Percentiles rank a stretch among this genome's conserved stretches.
Evolutionary conservation across 495 filamentous ascomycete genomes (phyloP).

Genomic region (Bryoglossum gracile): DNA sequence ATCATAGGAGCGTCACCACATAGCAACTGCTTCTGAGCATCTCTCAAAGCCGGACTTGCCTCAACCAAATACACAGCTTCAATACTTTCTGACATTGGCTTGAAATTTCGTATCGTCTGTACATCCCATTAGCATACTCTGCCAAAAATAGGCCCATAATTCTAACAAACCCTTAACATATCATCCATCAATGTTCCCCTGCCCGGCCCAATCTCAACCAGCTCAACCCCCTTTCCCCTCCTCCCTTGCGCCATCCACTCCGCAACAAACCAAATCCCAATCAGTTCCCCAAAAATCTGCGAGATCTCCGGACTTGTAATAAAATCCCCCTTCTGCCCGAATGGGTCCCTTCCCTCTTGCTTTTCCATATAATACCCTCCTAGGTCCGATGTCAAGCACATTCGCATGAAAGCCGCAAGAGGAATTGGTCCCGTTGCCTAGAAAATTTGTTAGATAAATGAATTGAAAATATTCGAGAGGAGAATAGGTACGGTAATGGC

Average conservation of each 20-base stretch:
- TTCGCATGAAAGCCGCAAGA: slow-evolving; percentile 92
- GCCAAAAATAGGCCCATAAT: not conserved
- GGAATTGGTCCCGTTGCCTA: slow-evolving; percentile 82
- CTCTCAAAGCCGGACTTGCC: slow-evolving; percentile 67
- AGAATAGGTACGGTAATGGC: slow-evolving; percentile 64
- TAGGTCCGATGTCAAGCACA: slow-evolving; percentile 87
- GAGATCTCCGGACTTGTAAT: slow-evolving; percentile 96
- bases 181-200: slow-evolving; percentile 97
- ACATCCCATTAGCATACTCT: not conserved
- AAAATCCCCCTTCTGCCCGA: slow-evolving; percentile 87
- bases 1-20: slow-evolving; percentile 66
- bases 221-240: slow-evolving; percentile 57
- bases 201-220: slow-evolving; percentile 91
- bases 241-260: slow-evolving; percentile 92
- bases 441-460: slow-evolving; percentile 4
- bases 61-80: slow-evolving; percentile 88
- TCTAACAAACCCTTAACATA: slow-evolving; percentile 69
- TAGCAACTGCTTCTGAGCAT: slow-evolving; percentile 72
- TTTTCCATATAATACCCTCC: slow-evolving; percentile 90
- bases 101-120: slow-evolving; percentile 80
- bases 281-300: slow-evolving; percentile 89
- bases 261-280: slow-evolving; percentile 88
- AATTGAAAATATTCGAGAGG: not conserved
- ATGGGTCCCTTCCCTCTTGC: slow-evolving; percentile 63
- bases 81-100: slow-evolving; percentile 64